A percentile compares a stretch with the other conserved stretches of the same genome.
Conservation (phyloP, 129 eudicot genomes). For the Centella asiatica region DNA sequence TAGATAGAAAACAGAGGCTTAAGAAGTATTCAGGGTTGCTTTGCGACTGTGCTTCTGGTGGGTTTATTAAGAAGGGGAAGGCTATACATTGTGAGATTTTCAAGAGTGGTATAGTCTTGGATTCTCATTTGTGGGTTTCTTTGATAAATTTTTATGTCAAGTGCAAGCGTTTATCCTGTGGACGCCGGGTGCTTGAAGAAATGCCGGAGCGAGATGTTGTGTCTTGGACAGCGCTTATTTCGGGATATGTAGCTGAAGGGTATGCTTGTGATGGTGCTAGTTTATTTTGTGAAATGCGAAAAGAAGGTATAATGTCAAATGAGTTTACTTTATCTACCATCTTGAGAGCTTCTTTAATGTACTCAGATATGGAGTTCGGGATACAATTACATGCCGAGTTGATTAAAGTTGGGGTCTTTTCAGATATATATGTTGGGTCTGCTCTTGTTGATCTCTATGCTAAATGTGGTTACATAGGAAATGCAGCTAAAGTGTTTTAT, state of each 20-base stretch:
- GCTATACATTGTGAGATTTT: constrained; percentile 17
- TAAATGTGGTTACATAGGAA: constrained; percentile 20
- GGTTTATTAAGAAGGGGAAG: constrained; percentile 11
- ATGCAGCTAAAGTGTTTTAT: constrained; percentile 14
- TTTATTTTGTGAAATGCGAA: constrained; percentile 18
- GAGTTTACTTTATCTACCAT: constrained; percentile 15
- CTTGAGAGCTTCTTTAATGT: constrained; percentile 16
- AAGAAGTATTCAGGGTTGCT: neutral
- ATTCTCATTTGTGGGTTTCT: constrained; percentile 22
- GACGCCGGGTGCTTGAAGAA: constrained; percentile 15
- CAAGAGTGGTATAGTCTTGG: constrained; percentile 12
- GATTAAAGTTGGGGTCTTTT: constrained; percentile 13
- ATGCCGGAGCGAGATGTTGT: constrained; percentile 23
- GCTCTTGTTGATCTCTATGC: constrained; percentile 22
- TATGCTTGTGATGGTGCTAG: neutral
- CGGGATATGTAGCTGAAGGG: constrained; percentile 21
- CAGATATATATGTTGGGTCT: constrained; percentile 21
- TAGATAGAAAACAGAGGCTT: constrained; percentile 4
- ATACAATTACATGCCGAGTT: constrained; percentile 23
- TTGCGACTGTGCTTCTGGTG: neutral
- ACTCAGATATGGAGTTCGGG: constrained; percentile 17
- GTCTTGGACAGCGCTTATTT: constrained; percentile 21
- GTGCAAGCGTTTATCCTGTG: constrained; percentile 12
- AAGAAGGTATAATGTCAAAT: constrained; percentile 18
- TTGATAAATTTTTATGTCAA: constrained; percentile 24